Base-by-base conservation (phyloP, 2,329 filamentous ascomycete species). In the Ceratocystis lukuohia region DNA sequence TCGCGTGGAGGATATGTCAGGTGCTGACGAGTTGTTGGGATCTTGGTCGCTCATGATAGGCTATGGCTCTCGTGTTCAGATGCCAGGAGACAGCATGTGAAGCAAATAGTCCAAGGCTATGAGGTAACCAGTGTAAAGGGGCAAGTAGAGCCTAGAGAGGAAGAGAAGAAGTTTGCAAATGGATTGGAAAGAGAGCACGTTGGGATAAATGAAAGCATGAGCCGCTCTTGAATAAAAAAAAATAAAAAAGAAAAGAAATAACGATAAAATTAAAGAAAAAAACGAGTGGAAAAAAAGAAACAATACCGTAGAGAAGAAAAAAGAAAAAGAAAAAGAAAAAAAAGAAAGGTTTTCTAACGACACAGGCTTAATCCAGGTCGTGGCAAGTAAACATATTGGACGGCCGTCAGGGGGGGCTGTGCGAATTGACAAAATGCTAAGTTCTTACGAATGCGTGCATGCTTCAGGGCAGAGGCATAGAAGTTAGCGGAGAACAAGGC, bases 11-110 rank as follows among this genome's bases (percentile, higher is more conserved):
- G 64, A 20, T 30, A 48, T 44, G 15, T 67, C 48, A 22, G 61
- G 65, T 25, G 8, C 46, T n/a, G 66, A 48, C 20, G 62, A 15
- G 61, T 44, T 28, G 20, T 67, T 64, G 17, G 45, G 37, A n/a
- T 64, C 61, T 50, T 45, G 61, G 44, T 68, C 45, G 30, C 59
- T 61, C 67, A 68, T 68, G 30, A 25, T 65, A 41, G 61, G 61
- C 25, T 63, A 45, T 50, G 33, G 37, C 44, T 63, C 15, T 48
- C 10, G 37, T 20, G 22, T 7, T 59, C 56, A 28, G 46, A 50
- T 48, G 61, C 61, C 45, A 50, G 25, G 25, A 22, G 41, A 45
- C 50, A 50, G 61, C 46, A 48, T 41, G 61, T 50, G 46, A 48
- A 33, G 41, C 30, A 22, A 15, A 28, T 33, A 22, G 28, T 50